Evolutionary conservation across 176 grass and related monocot species (phyloP).

Genomic region (Lolium perenne): DNA sequence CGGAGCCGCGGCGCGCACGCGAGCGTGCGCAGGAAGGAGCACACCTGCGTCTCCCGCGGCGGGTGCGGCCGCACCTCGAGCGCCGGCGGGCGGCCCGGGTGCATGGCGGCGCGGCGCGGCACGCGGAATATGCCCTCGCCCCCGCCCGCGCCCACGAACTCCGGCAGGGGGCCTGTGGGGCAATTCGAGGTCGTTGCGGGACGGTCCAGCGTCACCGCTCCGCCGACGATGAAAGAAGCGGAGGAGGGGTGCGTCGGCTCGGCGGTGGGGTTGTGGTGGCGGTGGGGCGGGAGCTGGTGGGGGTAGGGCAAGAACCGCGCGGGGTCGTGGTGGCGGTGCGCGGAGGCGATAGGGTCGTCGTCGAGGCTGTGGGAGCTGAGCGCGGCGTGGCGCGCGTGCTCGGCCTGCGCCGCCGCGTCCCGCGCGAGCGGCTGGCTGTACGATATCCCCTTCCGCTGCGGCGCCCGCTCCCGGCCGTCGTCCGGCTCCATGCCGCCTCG

Average conservation of each 20-base stretch:
- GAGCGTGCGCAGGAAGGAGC: conserved; percentile 77
- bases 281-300: conserved; percentile 29
- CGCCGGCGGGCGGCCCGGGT: conserved; percentile 75
- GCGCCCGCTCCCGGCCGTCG: conserved; percentile 14
- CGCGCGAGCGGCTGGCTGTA: conserved; percentile 51
- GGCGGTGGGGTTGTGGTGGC: not conserved
- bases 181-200: conserved; percentile 37
- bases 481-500: conserved; percentile 29
- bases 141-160: conserved; percentile 80
- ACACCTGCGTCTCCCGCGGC: conserved; percentile 86
- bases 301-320: conserved; percentile 22
- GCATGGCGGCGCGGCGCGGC: conserved; percentile 67
- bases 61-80: conserved; percentile 83
- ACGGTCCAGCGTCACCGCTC: conserved; percentile 49
- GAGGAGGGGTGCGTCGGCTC: not conserved
- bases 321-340: conserved; percentile 27
- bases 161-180: conserved; percentile 47
- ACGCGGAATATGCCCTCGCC: conserved; percentile 72
- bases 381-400: conserved; percentile 34
- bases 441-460: conserved; percentile 41
- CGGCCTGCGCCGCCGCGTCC: conserved; percentile 27
- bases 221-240: conserved; percentile 30
- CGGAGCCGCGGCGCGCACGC: conserved; percentile 47
- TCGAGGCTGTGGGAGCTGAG: conserved; percentile 56
- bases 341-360: conserved; percentile 33